Percentiles rank a stretch among this genome's conserved stretches.
phyloP scores from a whole-genome alignment of 257 asterid genomes.

The Jasminum sambac region DNA sequence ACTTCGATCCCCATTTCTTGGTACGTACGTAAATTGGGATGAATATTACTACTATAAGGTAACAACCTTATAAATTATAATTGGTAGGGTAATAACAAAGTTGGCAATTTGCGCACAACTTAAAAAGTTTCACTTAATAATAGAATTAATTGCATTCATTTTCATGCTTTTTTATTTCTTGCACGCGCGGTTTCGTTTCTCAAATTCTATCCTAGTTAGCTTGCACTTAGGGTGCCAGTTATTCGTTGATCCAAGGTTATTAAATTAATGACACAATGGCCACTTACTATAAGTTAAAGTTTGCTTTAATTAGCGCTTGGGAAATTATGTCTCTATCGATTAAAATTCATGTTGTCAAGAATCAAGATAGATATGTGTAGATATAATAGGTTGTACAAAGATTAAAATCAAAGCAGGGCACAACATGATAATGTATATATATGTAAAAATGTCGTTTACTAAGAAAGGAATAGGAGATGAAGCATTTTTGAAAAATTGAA shows the following conservation, averaged over 20 bases:
- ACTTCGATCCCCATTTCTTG: neutral
- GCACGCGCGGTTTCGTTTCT: conserved; percentile 42
- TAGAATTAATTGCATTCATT: conserved; percentile 20
- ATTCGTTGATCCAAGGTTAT: conserved; percentile 21
- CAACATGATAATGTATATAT: no score
- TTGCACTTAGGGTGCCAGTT: neutral
- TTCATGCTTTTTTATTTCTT: conserved; percentile 15
- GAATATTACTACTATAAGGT: neutral
- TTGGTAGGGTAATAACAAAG: no score
- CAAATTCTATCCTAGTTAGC: conserved; percentile 15
- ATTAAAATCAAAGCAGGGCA: no score
- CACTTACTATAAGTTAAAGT: conserved; percentile 28
- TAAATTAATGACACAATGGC: conserved; percentile 26
- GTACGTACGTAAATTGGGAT: neutral
- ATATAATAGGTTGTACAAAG: no score
- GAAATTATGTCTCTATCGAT: neutral
- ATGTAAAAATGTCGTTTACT: no score
- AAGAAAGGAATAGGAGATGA: no score
- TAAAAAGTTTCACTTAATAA: neutral
- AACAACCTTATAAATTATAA: neutral
- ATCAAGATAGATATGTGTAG: no score
- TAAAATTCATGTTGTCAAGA: no score
- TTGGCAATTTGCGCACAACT: neutral
- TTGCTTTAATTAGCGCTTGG: conserved; percentile 17
- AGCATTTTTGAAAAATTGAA: no score